These are phyloP conservation scores for Pichia sp. DNA, from an alignment of 1,139 yeast species.

Conservation along the genomic window DNA sequence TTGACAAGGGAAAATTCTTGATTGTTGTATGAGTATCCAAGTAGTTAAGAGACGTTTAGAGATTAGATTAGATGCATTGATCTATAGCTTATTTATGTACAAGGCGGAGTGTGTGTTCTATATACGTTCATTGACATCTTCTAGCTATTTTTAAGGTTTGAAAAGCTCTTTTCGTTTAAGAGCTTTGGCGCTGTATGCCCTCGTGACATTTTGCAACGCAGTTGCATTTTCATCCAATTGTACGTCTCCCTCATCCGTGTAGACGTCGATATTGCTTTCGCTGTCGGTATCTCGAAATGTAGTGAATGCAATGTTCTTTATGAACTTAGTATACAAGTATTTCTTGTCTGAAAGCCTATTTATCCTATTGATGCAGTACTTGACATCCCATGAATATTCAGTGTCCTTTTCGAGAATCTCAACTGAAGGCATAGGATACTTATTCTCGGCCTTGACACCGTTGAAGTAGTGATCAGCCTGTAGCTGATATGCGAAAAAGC, in stretches of 20 bases:
- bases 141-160: neutral
- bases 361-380: slow-evolving; percentile 25
- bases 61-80: neutral
- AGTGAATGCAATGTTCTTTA: slow-evolving; percentile 25
- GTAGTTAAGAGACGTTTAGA: neutral
- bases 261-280: slow-evolving; percentile 23
- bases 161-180: slow-evolving; percentile 19
- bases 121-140: neutral
- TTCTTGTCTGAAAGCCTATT: slow-evolving; percentile 13
- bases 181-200: slow-evolving; percentile 40
- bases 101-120: neutral
- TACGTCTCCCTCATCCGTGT: slow-evolving; percentile 21
- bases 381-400: slow-evolving; percentile 26
- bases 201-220: slow-evolving; percentile 32
- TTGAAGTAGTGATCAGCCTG: slow-evolving; percentile 28
- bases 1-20: slow-evolving; percentile 33
- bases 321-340: slow-evolving; percentile 20
- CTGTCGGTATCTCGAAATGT: slow-evolving; percentile 21
- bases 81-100: neutral
- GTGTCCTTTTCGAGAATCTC: slow-evolving; percentile 21
- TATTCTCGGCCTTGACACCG: slow-evolving; percentile 16
- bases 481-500: slow-evolving; percentile 26
- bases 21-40: slow-evolving; percentile 22
- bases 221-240: slow-evolving; percentile 31
- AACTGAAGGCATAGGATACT: slow-evolving; percentile 29